These are phyloP conservation scores for Carex littledalei DNA, from an alignment of 176 grass and related monocot genomes.

Conservation along the genomic window DNA sequence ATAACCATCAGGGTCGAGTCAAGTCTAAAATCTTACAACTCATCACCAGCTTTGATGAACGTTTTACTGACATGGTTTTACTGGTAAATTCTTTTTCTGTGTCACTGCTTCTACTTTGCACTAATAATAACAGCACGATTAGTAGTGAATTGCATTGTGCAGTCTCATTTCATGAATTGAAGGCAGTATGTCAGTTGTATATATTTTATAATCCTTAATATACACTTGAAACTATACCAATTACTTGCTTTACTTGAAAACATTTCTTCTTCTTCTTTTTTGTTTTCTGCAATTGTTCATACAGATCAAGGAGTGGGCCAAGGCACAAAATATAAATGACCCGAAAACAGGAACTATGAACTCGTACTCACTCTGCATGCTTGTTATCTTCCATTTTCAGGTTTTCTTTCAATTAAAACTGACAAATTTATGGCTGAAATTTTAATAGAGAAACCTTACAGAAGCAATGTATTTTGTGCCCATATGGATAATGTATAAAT, in stretches of 20 bases:
- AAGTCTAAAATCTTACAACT: constrained; percentile 84
- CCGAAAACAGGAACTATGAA: constrained; percentile 76
- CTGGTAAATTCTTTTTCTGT: constrained; percentile 44
- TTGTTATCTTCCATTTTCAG: constrained; percentile 94
- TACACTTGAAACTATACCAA: not conserved
- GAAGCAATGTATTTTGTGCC: not conserved
- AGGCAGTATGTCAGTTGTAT: not conserved
- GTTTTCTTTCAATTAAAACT: constrained; percentile 34
- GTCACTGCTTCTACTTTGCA: not conserved
- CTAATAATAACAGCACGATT: not conserved
- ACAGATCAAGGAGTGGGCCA: constrained; percentile 98
- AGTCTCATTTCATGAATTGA: constrained; percentile 2
- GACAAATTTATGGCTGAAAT: not conserved
- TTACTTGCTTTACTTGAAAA: not conserved
- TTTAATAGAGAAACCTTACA: not conserved
- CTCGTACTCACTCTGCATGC: constrained; percentile 86
- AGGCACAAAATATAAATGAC: constrained; percentile 92
- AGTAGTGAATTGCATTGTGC: not conserved
- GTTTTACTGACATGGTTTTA: constrained; percentile 89
- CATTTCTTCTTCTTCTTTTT: constrained; percentile 4
- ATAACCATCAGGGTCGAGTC: constrained; percentile 63
- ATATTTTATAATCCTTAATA: not conserved
- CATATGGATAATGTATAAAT: not conserved
- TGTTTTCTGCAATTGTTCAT: constrained; percentile 28
- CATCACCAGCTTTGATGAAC: constrained; percentile 66